Base-by-base conservation (phyloP, 2,329 filamentous ascomycete genomes). In the Diaporthe sp. region DNA sequence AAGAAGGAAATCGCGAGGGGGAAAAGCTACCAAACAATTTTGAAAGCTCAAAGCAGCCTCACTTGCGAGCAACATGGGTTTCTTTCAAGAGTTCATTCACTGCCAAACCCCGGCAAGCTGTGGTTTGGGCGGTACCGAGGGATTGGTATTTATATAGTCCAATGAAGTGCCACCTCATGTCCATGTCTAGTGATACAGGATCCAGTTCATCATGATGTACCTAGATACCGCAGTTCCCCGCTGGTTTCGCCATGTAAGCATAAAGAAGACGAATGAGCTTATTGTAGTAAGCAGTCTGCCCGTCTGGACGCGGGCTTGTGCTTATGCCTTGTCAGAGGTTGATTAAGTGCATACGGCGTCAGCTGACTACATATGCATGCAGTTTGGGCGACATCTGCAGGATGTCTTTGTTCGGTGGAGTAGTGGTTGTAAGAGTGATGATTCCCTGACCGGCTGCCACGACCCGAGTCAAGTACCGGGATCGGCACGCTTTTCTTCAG, bases 341-440 rank as follows among this genome's bases (percentile, higher is more conserved):
- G 35, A 40, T 28, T 9, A 17, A 17, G 5, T 25, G 30, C 19
- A n/a, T 15, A 3, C 42, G 9, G 4, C 28, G 61, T 52, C 42
- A 52, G 42, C 61, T 52, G 42, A 50, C 42, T 30, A 67, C 42
- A 52, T 52, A 52, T 67, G 30, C 61, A 52, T 67, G 61, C 61
- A 38, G 10, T 50, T 67, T 19, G 12, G 9, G 61, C 45, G 42
- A 15, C 42, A 66, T 8, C 7, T 66, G 61, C 19, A 66, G 19
- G 12, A 50, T 9, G 45, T 12, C 13, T 35, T 35, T 13, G 40
- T 38, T n/a, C 7, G 19, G 15, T 13, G n/a, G 57, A 28, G 57
- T 42, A 7, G 6, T 15, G 35, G n/a, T 66, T 7, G 19, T 50
- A 19, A 28, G 19, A 22, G 42, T n/a, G 19, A 28, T 35, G 30